Conservation (phyloP, 2,329 filamentous ascomycete genomes). For the Beauveria varroae region DNA sequence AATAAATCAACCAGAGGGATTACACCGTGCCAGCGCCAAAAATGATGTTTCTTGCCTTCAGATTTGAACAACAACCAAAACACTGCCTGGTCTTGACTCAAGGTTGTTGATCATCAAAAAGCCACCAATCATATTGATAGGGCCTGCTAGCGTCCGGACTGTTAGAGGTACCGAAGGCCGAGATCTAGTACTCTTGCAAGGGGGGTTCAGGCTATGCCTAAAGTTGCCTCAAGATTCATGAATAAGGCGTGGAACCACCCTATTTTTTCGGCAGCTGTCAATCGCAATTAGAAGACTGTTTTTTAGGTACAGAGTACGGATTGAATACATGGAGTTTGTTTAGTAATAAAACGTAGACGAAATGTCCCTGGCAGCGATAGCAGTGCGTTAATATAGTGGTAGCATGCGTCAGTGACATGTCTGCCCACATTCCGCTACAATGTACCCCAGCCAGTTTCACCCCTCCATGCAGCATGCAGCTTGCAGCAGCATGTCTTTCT, state of each 20-base stretch:
- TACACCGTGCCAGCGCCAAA: not conserved
- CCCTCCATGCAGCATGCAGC: not conserved
- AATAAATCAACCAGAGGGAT: not conserved
- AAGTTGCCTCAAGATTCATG: not conserved
- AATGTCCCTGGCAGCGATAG: not conserved
- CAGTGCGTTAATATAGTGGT: not conserved
- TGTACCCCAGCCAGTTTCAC: not conserved
- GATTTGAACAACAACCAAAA: not conserved
- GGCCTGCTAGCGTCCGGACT: not conserved
- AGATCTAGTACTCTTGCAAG: not conserved
- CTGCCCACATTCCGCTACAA: not conserved
- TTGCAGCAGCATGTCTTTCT: no score
- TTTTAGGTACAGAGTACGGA: not conserved
- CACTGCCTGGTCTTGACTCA: not conserved
- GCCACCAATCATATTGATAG: not conserved
- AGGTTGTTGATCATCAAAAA: not conserved
- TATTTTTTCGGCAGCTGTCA: not conserved
- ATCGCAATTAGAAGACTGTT: not conserved
- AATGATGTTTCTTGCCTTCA: not conserved
- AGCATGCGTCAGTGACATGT: not conserved
- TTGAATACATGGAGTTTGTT: not conserved
- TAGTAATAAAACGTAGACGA: not conserved
- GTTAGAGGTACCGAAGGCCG: conserved; percentile 3
- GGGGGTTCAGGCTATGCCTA: not conserved
- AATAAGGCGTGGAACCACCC: not conserved